Evolutionary conservation across 163 green algal genomes (phyloP), one percentile per base, ranked within the genome.

Genomic region (Volvox carteri): DNA sequence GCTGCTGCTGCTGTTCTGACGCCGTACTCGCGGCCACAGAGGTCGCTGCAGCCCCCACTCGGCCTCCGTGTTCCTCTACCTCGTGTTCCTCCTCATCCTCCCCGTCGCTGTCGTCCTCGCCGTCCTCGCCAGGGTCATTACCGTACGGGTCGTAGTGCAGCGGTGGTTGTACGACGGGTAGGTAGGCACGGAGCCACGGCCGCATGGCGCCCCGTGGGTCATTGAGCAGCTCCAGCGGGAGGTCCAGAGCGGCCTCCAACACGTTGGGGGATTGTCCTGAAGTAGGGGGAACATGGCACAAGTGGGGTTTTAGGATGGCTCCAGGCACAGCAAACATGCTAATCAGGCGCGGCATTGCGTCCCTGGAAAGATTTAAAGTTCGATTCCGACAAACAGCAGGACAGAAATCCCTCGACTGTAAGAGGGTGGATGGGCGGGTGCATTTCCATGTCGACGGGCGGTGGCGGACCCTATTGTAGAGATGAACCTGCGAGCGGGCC

Each of bases 221-320:
- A 23, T 30, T 19, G 54, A 73, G 84, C 35, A 84, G 48, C 74
- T 92, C 72, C 0, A 92, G 39, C 0, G 60, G 35, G 0, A 92
- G 4, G 88, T 92, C 88, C 23, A 95, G 92, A 1, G 93, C 50
- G 16, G 93, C 91, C 18, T 96, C 79, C 80, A 96, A 84, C 33
- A 97, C 94, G 74, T 98, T 98, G 41, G 95, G 93, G 48, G 89
- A 72, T 18, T 65, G 92, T 21, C 92, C 94, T 58, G 75, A 23
- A n/a, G 39, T 30, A n/a, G 25, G 23, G 39, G 16, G 67, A 52
- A 12, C 33, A 46, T 3, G 72, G 72, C 41, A 42, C 6, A 21
- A 19, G 1, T 19, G 72, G 72, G 19, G n/a, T n/a, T n/a, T n/a
- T n/a, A n/a, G n/a, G n/a, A n/a, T n/a, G n/a, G n/a, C n/a, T n/a